Base-by-base conservation (phyloP, 1,139 yeast genomes). In the Sugiyamaella grinbergsii region DNA sequence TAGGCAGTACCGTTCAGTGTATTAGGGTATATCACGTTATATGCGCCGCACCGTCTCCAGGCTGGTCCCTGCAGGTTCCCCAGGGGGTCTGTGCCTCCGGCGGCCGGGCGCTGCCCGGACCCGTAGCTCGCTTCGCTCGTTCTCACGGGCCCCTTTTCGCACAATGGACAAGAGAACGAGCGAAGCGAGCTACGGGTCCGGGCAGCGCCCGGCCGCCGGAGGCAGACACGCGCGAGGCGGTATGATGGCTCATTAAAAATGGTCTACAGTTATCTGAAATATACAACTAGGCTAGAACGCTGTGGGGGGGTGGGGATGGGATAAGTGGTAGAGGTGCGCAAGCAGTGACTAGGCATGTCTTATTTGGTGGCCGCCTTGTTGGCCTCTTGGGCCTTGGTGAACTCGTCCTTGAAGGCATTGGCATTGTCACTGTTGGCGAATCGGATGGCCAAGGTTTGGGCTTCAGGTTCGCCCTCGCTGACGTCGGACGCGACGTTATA, bases 361-460 rank as follows among this genome's bases (percentile, higher is more conserved):
- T 61, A 60, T 52, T 56, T 59, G 52, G 58, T 55, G 29, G 67
- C 64, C 51, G 64, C 63, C 70, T 81, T 79, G 77, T 85, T 84
- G 52, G 71, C 62, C 62, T 78, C 78, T 76, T 85, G 88, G 58
- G 95, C 94, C 65, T 79, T 78, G 71, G 85, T 95, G 64, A 93
- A 93, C 71, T 83, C 83, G 70, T 85, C 94, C 78, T 93, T 93
- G 80, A 93, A 93, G 68, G 85, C 81, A 66, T 91, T 96, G 63
- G 98, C 98, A 66, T 90, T 93, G 74, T 93, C 98, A 73, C 93
- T 87, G 78, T 84, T 87, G 65, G 96, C 98, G 66, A 93, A 93
- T 73, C 98, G 85, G 64, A 93, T 91, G 58, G 98, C 98, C 72
- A 93, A 82, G 51, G 98, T 91, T 73, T 83, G 90, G 48, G 97